A percentile compares a stretch with the other conserved stretches of the same genome.
Conservation (phyloP, 1,139 yeast genomes). For the Geotrichum restrictum region DNA sequence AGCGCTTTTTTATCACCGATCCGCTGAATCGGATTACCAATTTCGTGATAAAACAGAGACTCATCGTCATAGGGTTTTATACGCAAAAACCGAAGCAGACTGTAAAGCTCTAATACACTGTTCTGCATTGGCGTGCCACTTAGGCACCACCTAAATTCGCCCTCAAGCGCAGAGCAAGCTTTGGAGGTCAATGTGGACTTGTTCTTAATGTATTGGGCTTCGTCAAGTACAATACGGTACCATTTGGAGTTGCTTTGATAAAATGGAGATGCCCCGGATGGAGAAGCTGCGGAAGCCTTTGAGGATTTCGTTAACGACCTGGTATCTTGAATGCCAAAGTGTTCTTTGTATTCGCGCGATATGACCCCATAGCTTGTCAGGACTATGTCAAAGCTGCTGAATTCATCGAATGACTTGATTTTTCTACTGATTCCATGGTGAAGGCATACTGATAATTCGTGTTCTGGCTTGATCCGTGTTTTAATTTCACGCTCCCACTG, state of each 20-base stretch:
- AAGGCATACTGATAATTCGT: slow-evolving; percentile 49
- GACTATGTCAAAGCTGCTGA: slow-evolving; percentile 64
- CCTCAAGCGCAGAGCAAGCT: slow-evolving; percentile 56
- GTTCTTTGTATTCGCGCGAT: slow-evolving; percentile 43
- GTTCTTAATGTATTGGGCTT: slow-evolving; percentile 86
- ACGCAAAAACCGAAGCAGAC: slow-evolving; percentile 66
- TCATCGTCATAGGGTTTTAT: slow-evolving; percentile 53
- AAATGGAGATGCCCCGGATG: too few relatives aligned
- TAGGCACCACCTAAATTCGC: slow-evolving; percentile 67
- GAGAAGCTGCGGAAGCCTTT: slow-evolving; percentile 49
- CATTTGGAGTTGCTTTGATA: slow-evolving; percentile 46
- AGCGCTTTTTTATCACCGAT: slow-evolving; percentile 45
- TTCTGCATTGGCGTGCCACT: slow-evolving; percentile 97
- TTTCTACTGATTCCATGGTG: slow-evolving; percentile 53
- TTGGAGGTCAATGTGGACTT: slow-evolving; percentile 61
- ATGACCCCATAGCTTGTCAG: slow-evolving; percentile 75
- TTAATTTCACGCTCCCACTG: slow-evolving; percentile 83
- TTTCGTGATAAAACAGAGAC: slow-evolving; percentile 53
- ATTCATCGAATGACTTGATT: slow-evolving; percentile 42
- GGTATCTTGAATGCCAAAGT: slow-evolving; percentile 31
- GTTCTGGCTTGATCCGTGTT: slow-evolving; percentile 52
- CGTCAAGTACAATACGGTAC: slow-evolving; percentile 77
- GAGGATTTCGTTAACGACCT: slow-evolving; percentile 32
- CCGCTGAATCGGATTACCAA: slow-evolving; percentile 54
- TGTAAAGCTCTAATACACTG: slow-evolving; percentile 70